Conservation (phyloP, 1,139 yeast genomes). For the Hansenula lynferdii region DNA sequence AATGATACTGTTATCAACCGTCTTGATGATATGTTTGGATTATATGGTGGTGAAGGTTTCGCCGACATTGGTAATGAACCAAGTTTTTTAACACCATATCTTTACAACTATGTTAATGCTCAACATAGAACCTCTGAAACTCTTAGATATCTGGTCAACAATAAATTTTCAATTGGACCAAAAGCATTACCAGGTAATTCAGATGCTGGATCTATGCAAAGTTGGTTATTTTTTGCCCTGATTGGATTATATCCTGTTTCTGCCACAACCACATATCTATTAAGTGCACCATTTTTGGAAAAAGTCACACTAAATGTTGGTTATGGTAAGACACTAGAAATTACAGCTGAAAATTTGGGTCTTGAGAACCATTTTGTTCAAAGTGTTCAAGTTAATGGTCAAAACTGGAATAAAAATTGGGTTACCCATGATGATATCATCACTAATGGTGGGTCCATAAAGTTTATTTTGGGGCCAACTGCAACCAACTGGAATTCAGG, state of each 20-base stretch:
- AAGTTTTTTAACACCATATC: slow-evolving; percentile 31
- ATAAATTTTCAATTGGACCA: slow-evolving; percentile 25
- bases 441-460: slow-evolving; percentile 24
- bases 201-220: slow-evolving; percentile 39
- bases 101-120: slow-evolving; percentile 29
- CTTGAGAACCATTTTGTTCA: slow-evolving; percentile 26
- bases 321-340: slow-evolving; percentile 25
- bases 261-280: slow-evolving; percentile 33
- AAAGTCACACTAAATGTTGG: slow-evolving; percentile 25
- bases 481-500: slow-evolving; percentile 16
- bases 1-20: slow-evolving; percentile 27
- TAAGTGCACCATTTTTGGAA: slow-evolving; percentile 32
- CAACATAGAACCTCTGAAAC: slow-evolving; percentile 31
- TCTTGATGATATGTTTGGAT: slow-evolving; percentile 33
- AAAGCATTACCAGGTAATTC: slow-evolving; percentile 35
- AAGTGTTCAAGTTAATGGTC: slow-evolving; percentile 29
- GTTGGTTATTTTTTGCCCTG: slow-evolving; percentile 33
- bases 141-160: slow-evolving; percentile 29
- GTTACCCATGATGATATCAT: slow-evolving; percentile 31
- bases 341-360: slow-evolving; percentile 27
- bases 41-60: slow-evolving; percentile 27
- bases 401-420: slow-evolving; percentile 29
- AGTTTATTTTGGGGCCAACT: slow-evolving; percentile 10
- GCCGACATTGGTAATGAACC: slow-evolving; percentile 36
- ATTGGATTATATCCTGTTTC: slow-evolving; percentile 35